Percentiles rank a stretch among this genome's conserved stretches.
These are phyloP conservation scores for Gomphus sp. DNA, from an alignment of 1,284 basidiomycete species.

Conservation along the genomic window DNA sequence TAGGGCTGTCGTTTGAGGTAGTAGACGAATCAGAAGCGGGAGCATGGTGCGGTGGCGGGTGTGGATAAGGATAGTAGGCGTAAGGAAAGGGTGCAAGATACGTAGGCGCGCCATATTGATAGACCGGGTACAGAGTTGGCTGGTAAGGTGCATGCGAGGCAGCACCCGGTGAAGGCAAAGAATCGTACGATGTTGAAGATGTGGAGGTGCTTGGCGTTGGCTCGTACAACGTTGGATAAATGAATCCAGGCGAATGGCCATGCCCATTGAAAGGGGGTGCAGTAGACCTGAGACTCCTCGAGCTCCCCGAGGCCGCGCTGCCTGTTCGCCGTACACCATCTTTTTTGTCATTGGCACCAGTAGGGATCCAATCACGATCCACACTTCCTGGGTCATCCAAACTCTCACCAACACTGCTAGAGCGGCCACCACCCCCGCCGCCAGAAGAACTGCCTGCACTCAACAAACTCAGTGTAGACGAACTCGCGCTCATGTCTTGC, in stretches of 20 bases:
- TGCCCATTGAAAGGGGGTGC: conserved; percentile 41
- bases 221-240: conserved; percentile 62
- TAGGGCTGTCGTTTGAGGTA: background rate
- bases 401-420: conserved; percentile 44
- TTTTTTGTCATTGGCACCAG: conserved; percentile 36
- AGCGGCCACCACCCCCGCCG: conserved; percentile 45
- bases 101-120: conserved; percentile 24
- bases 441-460: conserved; percentile 45
- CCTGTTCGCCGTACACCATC: conserved; percentile 22
- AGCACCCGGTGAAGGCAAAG: conserved; percentile 26
- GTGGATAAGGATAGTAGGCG: conserved; percentile 28
- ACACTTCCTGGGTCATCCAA: conserved; percentile 58
- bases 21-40: background rate
- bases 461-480: conserved; percentile 58
- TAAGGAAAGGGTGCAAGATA: conserved; percentile 21
- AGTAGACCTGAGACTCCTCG: conserved; percentile 43
- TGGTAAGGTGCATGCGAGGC: conserved; percentile 24
- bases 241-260: conserved; percentile 54
- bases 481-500: conserved; percentile 65
- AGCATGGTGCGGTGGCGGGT: conserved; percentile 20
- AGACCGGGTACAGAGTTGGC: conserved; percentile 21
- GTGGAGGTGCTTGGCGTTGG: conserved; percentile 29
- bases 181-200: conserved; percentile 38
- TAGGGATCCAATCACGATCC: conserved; percentile 70
- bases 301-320: conserved; percentile 6